A percentile compares a stretch with the other conserved stretches of the same genome.
Evolutionary conservation across 2,329 filamentous ascomycete genomes (phyloP).

Genomic region (Fusarium clavum): DNA sequence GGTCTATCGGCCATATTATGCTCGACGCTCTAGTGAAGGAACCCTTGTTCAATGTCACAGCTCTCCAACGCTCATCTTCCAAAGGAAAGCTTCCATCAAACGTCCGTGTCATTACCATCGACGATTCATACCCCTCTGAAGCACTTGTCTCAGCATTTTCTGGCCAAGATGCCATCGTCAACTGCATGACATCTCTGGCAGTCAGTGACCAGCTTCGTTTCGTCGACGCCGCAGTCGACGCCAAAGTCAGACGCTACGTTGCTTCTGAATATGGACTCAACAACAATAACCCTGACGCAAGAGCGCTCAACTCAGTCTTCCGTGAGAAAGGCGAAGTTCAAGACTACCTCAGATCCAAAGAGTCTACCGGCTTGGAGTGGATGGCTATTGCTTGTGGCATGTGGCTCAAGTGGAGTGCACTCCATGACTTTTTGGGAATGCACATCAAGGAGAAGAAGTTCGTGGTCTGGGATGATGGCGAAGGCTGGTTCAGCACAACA

Average conservation of each 20-base stretch:
- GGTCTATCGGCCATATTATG: conserved; percentile 5
- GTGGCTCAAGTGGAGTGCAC: conserved; percentile 22
- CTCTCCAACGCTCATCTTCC: conserved; percentile 1
- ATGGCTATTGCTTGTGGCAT: conserved; percentile 18
- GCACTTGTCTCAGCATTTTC: conserved; percentile 1
- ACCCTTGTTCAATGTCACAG: neutral
- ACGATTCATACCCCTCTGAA: conserved; percentile 7
- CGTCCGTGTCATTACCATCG: neutral
- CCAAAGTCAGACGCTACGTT: conserved; percentile 2
- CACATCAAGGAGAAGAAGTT: conserved; percentile 19
- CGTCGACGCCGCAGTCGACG: neutral
- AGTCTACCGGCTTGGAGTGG: conserved; percentile 2
- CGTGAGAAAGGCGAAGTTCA: conserved; percentile 18
- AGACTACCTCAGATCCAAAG: conserved; percentile 12
- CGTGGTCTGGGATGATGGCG: conserved; percentile 8
- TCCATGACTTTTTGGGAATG: conserved; percentile 8
- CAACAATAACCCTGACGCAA: conserved; percentile 10
- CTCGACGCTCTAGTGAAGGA: neutral
- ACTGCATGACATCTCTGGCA: conserved; percentile 17
- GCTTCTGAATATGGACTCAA: conserved; percentile 14
- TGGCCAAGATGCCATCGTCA: conserved; percentile 1
- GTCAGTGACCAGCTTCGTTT: conserved; percentile 14
- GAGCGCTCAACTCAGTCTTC: conserved; percentile 5
- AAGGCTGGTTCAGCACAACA: conserved; percentile 11
- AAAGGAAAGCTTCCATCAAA: neutral